These are phyloP conservation scores for Polychytrium aggregatum DNA, from an alignment of 192 early-diverging fungal species.

Conservation along the genomic window DNA sequence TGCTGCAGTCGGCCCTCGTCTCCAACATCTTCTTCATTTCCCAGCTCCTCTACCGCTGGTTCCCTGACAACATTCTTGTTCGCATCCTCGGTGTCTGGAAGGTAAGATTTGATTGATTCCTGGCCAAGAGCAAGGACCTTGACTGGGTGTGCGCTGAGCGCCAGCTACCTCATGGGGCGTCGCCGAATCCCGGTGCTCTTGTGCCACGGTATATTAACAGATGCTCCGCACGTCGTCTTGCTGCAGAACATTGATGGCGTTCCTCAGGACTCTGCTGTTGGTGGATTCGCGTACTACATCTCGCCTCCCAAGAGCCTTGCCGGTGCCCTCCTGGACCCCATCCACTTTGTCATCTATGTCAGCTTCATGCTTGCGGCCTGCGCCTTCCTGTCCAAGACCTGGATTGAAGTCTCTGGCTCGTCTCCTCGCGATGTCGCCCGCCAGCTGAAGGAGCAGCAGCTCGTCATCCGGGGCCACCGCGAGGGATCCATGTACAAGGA, in stretches of 20 bases:
- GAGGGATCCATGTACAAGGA: constrained; percentile 99
- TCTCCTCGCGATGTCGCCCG: constrained; percentile 95
- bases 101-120: constrained; percentile 14
- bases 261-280: constrained; percentile 83
- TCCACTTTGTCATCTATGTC: constrained; percentile 91
- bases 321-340: constrained; percentile 79
- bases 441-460: constrained; percentile 95
- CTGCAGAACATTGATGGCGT: constrained; percentile 82
- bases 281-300: constrained; percentile 95
- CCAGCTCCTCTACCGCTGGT: constrained; percentile 95
- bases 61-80: constrained; percentile 92
- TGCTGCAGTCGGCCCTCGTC: constrained; percentile 96
- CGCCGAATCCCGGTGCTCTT: not conserved
- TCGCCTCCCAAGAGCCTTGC: constrained; percentile 85
- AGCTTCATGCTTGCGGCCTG: constrained; percentile 91
- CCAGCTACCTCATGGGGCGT: not conserved
- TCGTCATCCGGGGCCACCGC: constrained; percentile 88
- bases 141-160: not conserved
- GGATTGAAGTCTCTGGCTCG: constrained; percentile 98
- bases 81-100: constrained; percentile 92
- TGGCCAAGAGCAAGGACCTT: not conserved
- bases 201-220: not conserved
- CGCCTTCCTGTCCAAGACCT: constrained; percentile 93
- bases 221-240: not conserved
- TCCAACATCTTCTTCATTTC: constrained; percentile 98